Base-by-base conservation (phyloP, 106 monocot species). In the Dactylorhiza incarnata region DNA sequence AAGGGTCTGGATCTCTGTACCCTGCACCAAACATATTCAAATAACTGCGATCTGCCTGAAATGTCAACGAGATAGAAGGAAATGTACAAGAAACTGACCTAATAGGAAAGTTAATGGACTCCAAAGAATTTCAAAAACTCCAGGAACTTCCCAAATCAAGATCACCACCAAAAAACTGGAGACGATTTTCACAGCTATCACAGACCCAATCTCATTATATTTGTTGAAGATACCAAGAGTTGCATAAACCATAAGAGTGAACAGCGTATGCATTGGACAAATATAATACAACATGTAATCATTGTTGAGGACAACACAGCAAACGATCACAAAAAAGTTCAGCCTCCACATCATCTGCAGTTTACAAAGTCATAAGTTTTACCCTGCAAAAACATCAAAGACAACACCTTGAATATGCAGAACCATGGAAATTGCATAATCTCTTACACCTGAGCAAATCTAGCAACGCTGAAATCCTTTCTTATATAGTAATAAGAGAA, bases 201-300 rank as follows among this genome's bases (percentile, higher is more conserved):
- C 91, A 9, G 84, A 81, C 24, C 85, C 86, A 68, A 76, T 59
- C 51, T 97, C 97, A 78, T 97, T 97, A 73, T 94, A 88, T 63
- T 89, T 94, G 78, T 89, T 87, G 45, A 91, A 71, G 74, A 97
- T 86, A 74, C 97, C 94, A 52, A 97, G 89, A 7, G 89, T 85
- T 53, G 84, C 91, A 80, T 97, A 97, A 43, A 97, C 97, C 94
- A 91, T 97, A 75, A 97, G 84, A 56, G 97, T 97, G 81, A 97
- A 97, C 52, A 97, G 87, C 62, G 97, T 97, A 78, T 97, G 97
- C 97, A 97, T 97, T 65, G 97, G 97, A 80, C 97, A 97, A 49
- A 97, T 97, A 75, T 97, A 97, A 71, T 97, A 97, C 72, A 97
- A 49, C 89, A 94, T 91, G 78, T 97, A 97, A 55, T 91, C 84